Base-by-base conservation (phyloP, 2,329 filamentous ascomycete genomes). In the Tolypocladium pustulatum region DNA sequence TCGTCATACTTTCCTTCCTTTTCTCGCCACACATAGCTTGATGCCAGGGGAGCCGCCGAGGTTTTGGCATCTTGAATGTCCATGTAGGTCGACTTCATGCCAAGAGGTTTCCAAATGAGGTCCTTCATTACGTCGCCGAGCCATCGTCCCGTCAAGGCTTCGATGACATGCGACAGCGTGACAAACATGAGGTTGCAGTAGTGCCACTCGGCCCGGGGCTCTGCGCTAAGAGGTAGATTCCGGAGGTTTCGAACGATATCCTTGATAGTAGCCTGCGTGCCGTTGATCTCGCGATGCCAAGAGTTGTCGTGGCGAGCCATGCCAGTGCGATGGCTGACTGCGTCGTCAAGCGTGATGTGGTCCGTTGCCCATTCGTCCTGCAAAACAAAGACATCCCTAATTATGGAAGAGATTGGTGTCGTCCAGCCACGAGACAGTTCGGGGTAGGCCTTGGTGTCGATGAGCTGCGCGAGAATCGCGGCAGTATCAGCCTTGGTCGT, bases 401-500 rank as follows among this genome's bases (percentile, higher is more conserved):
- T 20, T 0, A 84, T 65, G 9, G 68, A 67, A 1, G 72, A 73
- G 46, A 84, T 74, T 1, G 73, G 73, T 1, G 78, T 78, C 2
- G 71, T 66, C 78, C 79, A 84, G 41, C 75, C 71, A 2, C 78
- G 63, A 66, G 69, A 38, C 20, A 65, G 53, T 3, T 57, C 57
- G 1, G 67, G 59, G 52, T 66, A 61, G 27, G 60, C 38, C 9
- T 78, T 72, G n/a, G 75, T 73, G 15, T 82, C 71, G 15, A 84
- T 75, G 9, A 81, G 65, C 1, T 79, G 76, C 1, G 83, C 67
- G 2, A 86, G 66, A 0, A 74, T 72, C 0, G 80, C 80, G 2
- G 78, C 76, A 0, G 77, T 79, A 56, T 81, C 76, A 5, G 80
- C 78, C 65, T 86, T 86, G 30, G 81, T 83, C 1, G 76, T 83